These are phyloP conservation scores for Scolecobasidium constrictum DNA, from an alignment of 2,329 filamentous ascomycete species.

Conservation along the genomic window DNA sequence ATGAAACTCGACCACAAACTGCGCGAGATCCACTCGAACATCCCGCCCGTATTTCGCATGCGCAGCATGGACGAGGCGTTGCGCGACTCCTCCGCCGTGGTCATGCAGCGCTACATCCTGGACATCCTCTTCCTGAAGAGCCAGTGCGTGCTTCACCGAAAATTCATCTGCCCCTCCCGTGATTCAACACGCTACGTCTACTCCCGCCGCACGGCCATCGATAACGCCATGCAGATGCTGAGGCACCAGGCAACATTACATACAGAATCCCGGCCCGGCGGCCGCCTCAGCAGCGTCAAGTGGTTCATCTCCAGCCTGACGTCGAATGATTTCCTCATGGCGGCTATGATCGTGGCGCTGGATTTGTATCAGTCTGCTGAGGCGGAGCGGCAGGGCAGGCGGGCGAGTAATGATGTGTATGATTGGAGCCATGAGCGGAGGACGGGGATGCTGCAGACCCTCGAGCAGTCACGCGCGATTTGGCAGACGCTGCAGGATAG, in stretches of 20 bases:
- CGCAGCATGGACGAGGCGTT: conserved; percentile 63
- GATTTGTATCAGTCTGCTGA: conserved; percentile 64
- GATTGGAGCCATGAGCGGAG: conserved; percentile 40
- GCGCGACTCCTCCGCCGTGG: conserved; percentile 54
- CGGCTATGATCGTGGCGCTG: conserved; percentile 72
- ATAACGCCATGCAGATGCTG: conserved; percentile 74
- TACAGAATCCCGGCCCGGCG: conserved; percentile 60
- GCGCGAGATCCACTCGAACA: conserved; percentile 47
- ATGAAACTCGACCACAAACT: conserved; percentile 50
- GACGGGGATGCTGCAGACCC: conserved; percentile 62
- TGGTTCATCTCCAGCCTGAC: conserved; percentile 73
- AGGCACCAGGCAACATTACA: conserved; percentile 66
- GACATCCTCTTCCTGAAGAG: conserved; percentile 84
- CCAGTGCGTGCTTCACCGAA: conserved; percentile 77
- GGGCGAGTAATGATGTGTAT: conserved; percentile 25
- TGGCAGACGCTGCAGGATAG: conserved; percentile 69
- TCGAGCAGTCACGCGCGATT: conserved; percentile 64
- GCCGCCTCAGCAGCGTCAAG: conserved; percentile 60
- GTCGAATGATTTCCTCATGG: conserved; percentile 75
- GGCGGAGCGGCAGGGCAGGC: conserved; percentile 26
- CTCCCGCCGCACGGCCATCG: conserved; percentile 73
- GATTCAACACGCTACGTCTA: conserved; percentile 74
- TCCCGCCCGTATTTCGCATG: conserved; percentile 72
- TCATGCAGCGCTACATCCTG: conserved; percentile 75
- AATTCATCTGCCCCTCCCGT: conserved; percentile 69